Evolutionary conservation across 2,329 filamentous ascomycete genomes (phyloP), one percentile per base, ranked within the genome.

Genomic region (Xylariaceae sp.): DNA sequence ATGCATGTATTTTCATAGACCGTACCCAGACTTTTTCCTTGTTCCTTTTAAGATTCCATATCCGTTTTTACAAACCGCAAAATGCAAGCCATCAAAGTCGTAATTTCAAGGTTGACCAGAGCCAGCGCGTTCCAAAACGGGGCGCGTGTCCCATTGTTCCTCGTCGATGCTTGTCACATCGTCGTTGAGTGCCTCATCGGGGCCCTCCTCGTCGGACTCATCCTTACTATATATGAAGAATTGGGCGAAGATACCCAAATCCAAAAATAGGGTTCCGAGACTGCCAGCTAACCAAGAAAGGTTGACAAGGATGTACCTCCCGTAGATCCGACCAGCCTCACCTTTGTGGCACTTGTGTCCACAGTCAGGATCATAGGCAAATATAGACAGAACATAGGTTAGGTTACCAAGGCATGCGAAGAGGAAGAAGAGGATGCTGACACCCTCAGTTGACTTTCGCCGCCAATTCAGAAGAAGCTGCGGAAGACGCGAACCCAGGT

Each of bases 381-480:
- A 76, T 53, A 98, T 97, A 29, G 85, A 90, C 29, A 95, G 70
- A 15, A 96, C 90, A 57, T 94, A 97, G 0, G 90, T 96, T 50
- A 95, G 64, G 62, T 98, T 98, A 2, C 93, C 93, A 4, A 97
- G 79, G 60, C 91, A 97, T 4, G 93, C 93, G 62, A 98, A 97
- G 17, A 97, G 72, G 69, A 97, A 97, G 67, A 97, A 98, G 9
- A 97, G 76, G 68, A 96, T 82, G 50, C 87, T 91, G 16, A 98
- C 84, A 3, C 93, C 93, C 42, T 97, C 90, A 1, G 90, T 96
- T 33, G 85, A 90, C 68, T 95, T 95, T 48, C 93, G 84, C 16
- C 87, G 81, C 69, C 88, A 95, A 65, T 97, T 98, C 39, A 97
- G 79, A 7, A 96, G 73, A 2, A 98, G 74, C 67, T 98, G 93